Evolutionary conservation across 108 stramenopile species (phyloP), one percentile per base, ranked within the genome.

Genomic region (Skeletonema menzelii): DNA sequence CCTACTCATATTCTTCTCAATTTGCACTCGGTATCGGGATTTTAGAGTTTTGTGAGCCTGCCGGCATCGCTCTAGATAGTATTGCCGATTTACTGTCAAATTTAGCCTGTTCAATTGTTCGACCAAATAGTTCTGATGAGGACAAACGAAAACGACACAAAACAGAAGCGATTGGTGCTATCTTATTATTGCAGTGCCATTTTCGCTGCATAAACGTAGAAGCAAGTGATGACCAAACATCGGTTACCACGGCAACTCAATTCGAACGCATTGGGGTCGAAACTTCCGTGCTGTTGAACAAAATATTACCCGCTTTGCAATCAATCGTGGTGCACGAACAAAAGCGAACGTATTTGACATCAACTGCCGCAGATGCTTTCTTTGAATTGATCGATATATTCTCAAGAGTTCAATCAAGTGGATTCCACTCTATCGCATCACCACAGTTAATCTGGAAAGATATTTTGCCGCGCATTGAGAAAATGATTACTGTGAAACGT

Each of bases 381-480:
- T 74, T 66, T 42, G 73, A 74, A 59, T 59, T 74, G 73, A 66
- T 74, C 24, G 73, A 74, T 17, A 30, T 47, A 13, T 66, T 65
- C 11, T 24, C 73, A 27, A 65, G 65, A 47, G 30, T 56, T 12
- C 4, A 27, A 58, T 40, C 63, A 26, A 46, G 13, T 55, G 20
- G 38, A 15, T 65, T 27, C 15, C 5, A 5, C 17, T n/a, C 55
- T 4, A 32, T 27, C 34, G 13, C 28, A 20, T 35, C n/a, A 8
- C n/a, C 31, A 35, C 31, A 42, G 2, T 1, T 17, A 27, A 37
- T 32, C 15, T 74, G 73, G 73, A 59, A 24, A 24, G 57, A 46
- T 22, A 24, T 4, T 30, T 22, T 74, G 8, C 73, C 65, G 14
- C 11, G 56, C 14, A 59, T 74, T 20, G 65, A 74, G 30, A 35